Evolutionary conservation across 768 basidiomycete genomes (phyloP).

Genomic region (Chalciporus sphaerocephalus): DNA sequence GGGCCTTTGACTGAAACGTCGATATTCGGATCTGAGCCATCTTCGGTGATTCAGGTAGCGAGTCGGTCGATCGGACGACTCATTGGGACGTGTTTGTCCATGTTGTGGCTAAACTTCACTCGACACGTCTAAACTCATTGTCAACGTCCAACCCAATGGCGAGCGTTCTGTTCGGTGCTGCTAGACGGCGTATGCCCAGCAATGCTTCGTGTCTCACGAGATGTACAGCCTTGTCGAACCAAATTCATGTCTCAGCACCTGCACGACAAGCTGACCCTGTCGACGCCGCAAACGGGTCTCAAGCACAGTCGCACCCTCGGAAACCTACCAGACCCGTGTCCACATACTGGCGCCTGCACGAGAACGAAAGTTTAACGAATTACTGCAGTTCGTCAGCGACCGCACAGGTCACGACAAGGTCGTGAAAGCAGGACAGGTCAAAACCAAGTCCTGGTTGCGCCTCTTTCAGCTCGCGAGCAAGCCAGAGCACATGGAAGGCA

Average conservation of each 20-base stretch:
- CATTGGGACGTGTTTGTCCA: conserved; percentile 5
- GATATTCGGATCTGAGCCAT: too few relatives aligned
- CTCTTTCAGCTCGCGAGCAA: conserved; percentile 49
- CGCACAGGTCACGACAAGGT: conserved; percentile 28
- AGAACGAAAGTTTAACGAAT: conserved; percentile 21
- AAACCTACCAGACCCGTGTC: background rate
- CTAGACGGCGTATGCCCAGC: conserved; percentile 9
- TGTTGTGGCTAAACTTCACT: background rate
- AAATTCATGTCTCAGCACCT: conserved; percentile 19
- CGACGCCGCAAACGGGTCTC: conserved; percentile 2
- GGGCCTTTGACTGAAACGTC: too few relatives aligned
- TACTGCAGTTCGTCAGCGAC: conserved; percentile 26
- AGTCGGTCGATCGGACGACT: too few relatives aligned
- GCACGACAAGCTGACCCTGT: conserved; percentile 14
- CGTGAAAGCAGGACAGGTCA: conserved; percentile 34
- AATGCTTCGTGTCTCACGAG: conserved; percentile 1
- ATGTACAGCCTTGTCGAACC: conserved; percentile 4
- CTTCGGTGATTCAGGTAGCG: too few relatives aligned
- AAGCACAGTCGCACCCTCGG: background rate
- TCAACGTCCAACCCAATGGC: conserved; percentile 11
- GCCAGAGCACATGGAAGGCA: conserved; percentile 44
- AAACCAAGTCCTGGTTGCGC: conserved; percentile 46
- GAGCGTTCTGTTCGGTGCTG: conserved; percentile 8
- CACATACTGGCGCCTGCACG: conserved; percentile 7
- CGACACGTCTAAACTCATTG: background rate